Percentiles rank a stretch among this genome's conserved stretches.
Conservation (phyloP, 1,284 basidiomycete genomes). For the Somion occarium region DNA sequence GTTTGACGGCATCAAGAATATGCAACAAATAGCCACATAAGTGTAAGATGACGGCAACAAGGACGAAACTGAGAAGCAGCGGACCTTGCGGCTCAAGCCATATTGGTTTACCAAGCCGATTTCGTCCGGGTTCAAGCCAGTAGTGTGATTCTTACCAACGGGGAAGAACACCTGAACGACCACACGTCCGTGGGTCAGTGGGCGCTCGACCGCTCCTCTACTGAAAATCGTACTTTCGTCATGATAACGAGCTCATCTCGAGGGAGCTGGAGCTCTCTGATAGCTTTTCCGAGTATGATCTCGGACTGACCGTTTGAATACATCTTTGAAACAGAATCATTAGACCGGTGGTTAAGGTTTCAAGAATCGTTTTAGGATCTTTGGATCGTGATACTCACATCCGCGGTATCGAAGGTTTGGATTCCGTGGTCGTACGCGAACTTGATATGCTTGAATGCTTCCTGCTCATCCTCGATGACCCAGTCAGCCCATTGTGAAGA, state of each 20-base stretch:
- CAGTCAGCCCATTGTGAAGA: constrained; percentile 23
- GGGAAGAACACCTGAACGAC: constrained; percentile 17
- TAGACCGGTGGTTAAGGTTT: constrained; percentile 2
- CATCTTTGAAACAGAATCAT: constrained; percentile 4
- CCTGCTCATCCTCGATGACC: constrained; percentile 30
- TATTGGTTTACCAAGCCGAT: constrained; percentile 30
- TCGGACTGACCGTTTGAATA: constrained; percentile 28
- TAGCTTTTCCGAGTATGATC: constrained; percentile 27
- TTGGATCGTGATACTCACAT: constrained; percentile 5
- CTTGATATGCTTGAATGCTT: constrained; percentile 26
- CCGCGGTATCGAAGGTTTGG: constrained; percentile 44
- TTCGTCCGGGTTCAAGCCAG: constrained; percentile 19
- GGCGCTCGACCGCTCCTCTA: background rate
- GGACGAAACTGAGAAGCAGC: no score
- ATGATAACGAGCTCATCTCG: constrained; percentile 35
- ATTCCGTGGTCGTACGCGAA: constrained; percentile 18
- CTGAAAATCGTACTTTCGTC: constrained; percentile 21
- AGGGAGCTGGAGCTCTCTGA: constrained; percentile 27
- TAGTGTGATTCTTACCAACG: constrained; percentile 9
- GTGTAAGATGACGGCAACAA: no score
- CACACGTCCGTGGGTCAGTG: background rate
- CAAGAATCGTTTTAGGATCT: no score
- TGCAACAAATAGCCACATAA: no score
- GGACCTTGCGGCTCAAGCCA: constrained; percentile 29
- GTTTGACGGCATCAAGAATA: constrained; percentile 34